Percentiles rank a stretch among this genome's conserved stretches.
Evolutionary conservation across 345 rosid species (phyloP).

Genomic region (Aethionema arabicum): DNA sequence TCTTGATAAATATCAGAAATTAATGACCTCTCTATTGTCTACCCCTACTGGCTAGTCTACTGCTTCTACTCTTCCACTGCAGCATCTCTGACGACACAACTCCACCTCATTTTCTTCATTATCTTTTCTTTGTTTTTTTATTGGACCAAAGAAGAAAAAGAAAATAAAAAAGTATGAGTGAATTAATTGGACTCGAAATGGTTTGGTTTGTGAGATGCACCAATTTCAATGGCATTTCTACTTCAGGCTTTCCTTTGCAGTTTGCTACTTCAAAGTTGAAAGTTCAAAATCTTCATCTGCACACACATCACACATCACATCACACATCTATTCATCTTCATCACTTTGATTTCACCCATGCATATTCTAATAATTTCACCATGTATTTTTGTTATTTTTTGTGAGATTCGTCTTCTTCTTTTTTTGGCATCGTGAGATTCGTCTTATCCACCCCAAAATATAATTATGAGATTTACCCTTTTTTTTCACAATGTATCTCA

Average conservation of each 20-base stretch:
- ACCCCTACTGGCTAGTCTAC: no score
- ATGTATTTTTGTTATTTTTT: background rate
- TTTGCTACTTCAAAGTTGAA: no score
- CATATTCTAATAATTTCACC: background rate
- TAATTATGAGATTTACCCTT: background rate
- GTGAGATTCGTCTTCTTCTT: background rate
- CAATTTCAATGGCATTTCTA: conserved; percentile 21
- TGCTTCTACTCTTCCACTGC: background rate
- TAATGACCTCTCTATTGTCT: background rate
- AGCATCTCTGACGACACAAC: conserved; percentile 14
- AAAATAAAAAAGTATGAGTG: background rate
- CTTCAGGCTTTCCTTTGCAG: conserved; percentile 22
- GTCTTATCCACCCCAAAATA: background rate
- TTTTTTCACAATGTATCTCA: no score
- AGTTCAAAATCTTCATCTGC: conserved; percentile 3
- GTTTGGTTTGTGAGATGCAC: conserved; percentile 24
- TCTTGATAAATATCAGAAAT: background rate
- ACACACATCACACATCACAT: background rate
- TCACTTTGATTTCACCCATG: background rate
- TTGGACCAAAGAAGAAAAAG: background rate
- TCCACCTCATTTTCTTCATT: conserved; percentile 19
- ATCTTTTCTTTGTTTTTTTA: background rate
- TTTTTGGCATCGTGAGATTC: no score
- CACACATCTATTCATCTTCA: background rate
- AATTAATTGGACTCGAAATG: conserved; percentile 17